Evolutionary conservation across 2,329 filamentous ascomycete genomes (phyloP).

Genomic region (Parascedosporium putredinis): DNA sequence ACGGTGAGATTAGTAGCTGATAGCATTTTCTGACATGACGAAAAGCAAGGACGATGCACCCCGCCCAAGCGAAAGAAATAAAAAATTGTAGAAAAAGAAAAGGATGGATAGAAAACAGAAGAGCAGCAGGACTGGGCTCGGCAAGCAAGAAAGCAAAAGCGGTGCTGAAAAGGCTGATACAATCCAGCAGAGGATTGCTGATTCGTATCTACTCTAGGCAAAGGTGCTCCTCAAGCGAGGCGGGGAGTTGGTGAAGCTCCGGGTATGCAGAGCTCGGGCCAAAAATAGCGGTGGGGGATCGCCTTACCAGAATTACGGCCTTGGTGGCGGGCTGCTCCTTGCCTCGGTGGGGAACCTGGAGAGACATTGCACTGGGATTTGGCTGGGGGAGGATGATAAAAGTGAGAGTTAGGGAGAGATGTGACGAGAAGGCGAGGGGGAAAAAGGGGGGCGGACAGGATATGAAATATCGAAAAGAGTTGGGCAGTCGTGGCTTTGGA

Average conservation of each 20-base stretch:
- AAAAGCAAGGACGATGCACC: too few relatives aligned
- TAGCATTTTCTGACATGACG: too few relatives aligned
- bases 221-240: too few relatives aligned
- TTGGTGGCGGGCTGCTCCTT: slow-evolving; percentile 61
- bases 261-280: slow-evolving; percentile 8
- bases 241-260: too few relatives aligned
- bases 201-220: too few relatives aligned
- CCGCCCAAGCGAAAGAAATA: too few relatives aligned
- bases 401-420: not conserved
- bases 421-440: slow-evolving; percentile 5
- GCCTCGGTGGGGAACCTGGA: slow-evolving; percentile 44
- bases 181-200: too few relatives aligned
- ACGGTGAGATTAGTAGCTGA: slow-evolving; percentile 20
- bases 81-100: slow-evolving; percentile 10
- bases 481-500: not conserved
- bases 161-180: too few relatives aligned
- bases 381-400: not conserved
- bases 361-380: slow-evolving; percentile 32
- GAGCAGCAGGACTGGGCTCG: too few relatives aligned
- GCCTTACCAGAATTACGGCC: slow-evolving; percentile 76
- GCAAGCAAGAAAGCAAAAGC: too few relatives aligned
- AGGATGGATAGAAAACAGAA: slow-evolving; percentile 13
- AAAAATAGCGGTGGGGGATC: slow-evolving; percentile 8
- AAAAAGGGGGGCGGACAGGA: not conserved
- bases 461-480: not conserved